These are phyloP conservation scores for Corrigiola litoralis DNA, from an alignment of 179 eudicot genomes.

Conservation along the genomic window DNA sequence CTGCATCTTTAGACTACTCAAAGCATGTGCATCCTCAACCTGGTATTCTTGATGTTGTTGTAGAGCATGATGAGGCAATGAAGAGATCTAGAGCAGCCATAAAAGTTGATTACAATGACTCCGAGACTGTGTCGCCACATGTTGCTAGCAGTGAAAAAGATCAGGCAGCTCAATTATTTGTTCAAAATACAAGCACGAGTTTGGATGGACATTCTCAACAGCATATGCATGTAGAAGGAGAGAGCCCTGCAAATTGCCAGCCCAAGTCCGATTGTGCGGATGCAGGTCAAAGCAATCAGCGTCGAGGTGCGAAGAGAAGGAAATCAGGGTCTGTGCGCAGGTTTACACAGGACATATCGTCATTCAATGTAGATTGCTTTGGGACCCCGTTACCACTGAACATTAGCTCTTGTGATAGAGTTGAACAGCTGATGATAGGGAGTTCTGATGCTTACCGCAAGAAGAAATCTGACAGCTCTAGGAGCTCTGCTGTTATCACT, in stretches of 20 bases:
- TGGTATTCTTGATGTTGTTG: constrained; percentile 24
- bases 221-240: constrained; percentile 28
- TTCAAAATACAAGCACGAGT: constrained; percentile 22
- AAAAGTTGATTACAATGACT: constrained; percentile 33
- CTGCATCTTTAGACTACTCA: constrained; percentile 23
- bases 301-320: constrained; percentile 75
- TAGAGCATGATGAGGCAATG: constrained; percentile 22
- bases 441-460: constrained; percentile 34
- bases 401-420: constrained; percentile 30
- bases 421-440: constrained; percentile 31
- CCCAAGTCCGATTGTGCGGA: constrained; percentile 40
- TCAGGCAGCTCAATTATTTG: constrained; percentile 13
- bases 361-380: constrained; percentile 25
- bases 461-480: constrained; percentile 40
- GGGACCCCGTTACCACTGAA: constrained; percentile 25
- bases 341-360: constrained; percentile 49
- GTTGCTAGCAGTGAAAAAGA: constrained; percentile 38
- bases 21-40: constrained; percentile 16
- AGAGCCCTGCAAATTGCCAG: constrained; percentile 33
- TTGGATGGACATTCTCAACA: constrained; percentile 29
- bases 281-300: constrained; percentile 45
- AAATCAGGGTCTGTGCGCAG: constrained; percentile 86
- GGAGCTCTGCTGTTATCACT: constrained; percentile 44
- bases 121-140: constrained; percentile 25
- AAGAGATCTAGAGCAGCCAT: constrained; percentile 26